phyloP scores from a whole-genome alignment of 2,329 filamentous ascomycete species.

The Diaporthe sp. region DNA sequence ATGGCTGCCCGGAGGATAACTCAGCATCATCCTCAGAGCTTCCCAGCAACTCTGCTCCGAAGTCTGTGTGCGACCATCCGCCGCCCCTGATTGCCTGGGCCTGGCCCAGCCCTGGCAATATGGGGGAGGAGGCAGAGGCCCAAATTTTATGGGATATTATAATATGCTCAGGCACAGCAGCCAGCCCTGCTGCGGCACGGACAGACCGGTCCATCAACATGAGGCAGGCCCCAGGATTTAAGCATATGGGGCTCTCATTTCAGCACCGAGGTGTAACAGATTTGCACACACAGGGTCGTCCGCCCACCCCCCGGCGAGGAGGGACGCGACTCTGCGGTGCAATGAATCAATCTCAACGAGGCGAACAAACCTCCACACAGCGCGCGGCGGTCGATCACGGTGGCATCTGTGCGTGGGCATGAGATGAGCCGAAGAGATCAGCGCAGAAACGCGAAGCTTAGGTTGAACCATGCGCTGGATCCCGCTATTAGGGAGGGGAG shows the following conservation, averaged over 20 bases:
- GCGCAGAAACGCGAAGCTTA: conserved; percentile 22
- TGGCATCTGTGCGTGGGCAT: conserved; percentile 15
- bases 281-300: background rate
- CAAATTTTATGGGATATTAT: background rate
- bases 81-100: background rate
- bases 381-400: conserved; percentile 23
- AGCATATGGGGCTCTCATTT: conserved; percentile 19
- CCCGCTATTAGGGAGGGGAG: background rate
- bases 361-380: conserved; percentile 6
- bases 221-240: conserved; percentile 16
- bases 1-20: conserved; percentile 23
- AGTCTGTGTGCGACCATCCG: background rate
- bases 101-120: background rate
- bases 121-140: background rate
- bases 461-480: conserved; percentile 1
- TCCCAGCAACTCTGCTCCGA: conserved; percentile 12
- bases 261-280: conserved; percentile 20
- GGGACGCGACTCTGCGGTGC: conserved; percentile 3
- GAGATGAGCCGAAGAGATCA: conserved; percentile 23
- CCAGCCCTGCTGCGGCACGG: conserved; percentile 10
- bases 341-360: conserved; percentile 6
- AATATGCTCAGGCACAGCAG: conserved; percentile 2
- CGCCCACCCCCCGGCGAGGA: background rate
- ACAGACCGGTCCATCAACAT: conserved; percentile 5
- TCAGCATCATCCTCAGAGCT: background rate